Conservation (phyloP, 345 rosid species). For the Hibiscus syriacus region DNA sequence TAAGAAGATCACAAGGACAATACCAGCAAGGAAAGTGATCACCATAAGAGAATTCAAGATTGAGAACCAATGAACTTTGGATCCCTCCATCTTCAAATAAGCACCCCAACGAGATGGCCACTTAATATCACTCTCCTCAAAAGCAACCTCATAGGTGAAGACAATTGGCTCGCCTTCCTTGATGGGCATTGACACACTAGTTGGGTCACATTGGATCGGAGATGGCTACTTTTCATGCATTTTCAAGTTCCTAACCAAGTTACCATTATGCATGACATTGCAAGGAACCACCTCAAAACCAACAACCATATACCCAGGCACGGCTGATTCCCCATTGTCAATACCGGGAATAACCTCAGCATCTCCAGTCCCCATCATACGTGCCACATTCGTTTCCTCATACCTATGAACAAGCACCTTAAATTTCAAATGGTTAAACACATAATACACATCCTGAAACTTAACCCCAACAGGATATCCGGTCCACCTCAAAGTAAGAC, state of each 20-base stretch:
- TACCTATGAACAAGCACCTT: neutral
- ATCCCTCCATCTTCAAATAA: too few species aligned
- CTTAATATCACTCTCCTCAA: too few species aligned
- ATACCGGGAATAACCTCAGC: neutral
- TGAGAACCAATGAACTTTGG: too few species aligned
- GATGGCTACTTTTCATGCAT: neutral
- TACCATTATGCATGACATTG: too few species aligned
- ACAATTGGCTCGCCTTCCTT: neutral
- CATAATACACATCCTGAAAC: too few species aligned
- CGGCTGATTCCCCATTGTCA: neutral
- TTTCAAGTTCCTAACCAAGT: too few species aligned
- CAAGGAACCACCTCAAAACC: neutral
- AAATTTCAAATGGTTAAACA: neutral
- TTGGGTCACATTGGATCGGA: neutral
- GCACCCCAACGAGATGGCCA: too few species aligned
- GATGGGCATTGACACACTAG: neutral
- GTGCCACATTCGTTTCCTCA: neutral
- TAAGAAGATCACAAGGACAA: neutral
- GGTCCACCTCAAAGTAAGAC: neutral
- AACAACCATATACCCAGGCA: neutral
- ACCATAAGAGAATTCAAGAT: too few species aligned
- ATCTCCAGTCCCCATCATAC: neutral
- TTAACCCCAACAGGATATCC: too few species aligned
- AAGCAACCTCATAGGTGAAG: neutral
- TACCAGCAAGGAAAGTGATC: neutral